These are phyloP conservation scores for Evernia prunastri DNA, from an alignment of 495 filamentous ascomycete genomes.

Conservation along the genomic window DNA sequence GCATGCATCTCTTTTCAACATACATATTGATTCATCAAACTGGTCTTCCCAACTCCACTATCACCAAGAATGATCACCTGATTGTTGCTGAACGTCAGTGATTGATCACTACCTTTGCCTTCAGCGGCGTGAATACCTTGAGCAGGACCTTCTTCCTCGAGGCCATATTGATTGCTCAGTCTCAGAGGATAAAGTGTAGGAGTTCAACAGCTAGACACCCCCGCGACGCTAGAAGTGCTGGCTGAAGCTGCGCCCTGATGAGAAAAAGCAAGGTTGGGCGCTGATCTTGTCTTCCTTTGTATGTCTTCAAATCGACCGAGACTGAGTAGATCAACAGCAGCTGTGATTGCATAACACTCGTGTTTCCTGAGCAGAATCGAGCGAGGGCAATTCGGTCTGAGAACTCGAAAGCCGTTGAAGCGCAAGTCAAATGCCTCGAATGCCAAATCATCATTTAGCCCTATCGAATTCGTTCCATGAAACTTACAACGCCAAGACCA, in stretches of 20 bases:
- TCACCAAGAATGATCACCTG: conserved; percentile 98
- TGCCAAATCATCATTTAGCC: conserved; percentile 4
- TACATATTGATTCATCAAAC: conserved; percentile 99
- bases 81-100: neutral
- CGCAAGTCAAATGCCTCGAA: neutral
- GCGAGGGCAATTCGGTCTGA: no score
- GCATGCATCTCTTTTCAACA: conserved; percentile 31
- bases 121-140: conserved; percentile 57
- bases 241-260: neutral
- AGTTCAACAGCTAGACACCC: neutral
- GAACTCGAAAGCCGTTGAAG: no score
- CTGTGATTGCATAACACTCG: neutral
- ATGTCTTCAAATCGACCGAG: neutral
- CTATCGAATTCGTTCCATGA: conserved; percentile 5
- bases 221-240: neutral
- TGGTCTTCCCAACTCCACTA: conserved; percentile 97
- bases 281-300: neutral
- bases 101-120: neutral
- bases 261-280: neutral
- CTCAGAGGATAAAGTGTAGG: neutral
- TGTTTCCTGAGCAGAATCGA: neutral
- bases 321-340: no score
- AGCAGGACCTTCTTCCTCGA: conserved; percentile 95
- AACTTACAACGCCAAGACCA: no score
- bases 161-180: conserved; percentile 52